A percentile compares a stretch with the other conserved stretches of the same genome.
phyloP scores from a whole-genome alignment of 225 moss, liverwort and hornwort genomes.

The Sphagnum contortum region DNA sequence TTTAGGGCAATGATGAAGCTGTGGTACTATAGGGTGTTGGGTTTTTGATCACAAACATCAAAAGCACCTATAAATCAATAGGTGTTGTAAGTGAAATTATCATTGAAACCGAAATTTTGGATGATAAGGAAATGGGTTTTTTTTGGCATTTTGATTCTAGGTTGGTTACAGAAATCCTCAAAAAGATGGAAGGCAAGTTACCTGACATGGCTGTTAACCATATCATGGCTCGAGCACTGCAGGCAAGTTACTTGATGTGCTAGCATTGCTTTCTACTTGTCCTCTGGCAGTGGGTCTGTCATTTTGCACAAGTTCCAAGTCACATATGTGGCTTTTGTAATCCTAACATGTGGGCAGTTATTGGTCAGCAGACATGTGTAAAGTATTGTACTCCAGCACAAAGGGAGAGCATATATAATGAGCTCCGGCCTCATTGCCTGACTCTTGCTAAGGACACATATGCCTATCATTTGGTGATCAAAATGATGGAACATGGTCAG shows the following conservation, averaged over 20 bases:
- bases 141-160: slow-evolving; percentile 9
- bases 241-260: slow-evolving; percentile 10
- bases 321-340: neutral
- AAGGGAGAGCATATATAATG: slow-evolving; percentile 68
- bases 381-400: slow-evolving; percentile 75
- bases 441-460: slow-evolving; percentile 75
- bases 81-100: too few species aligned
- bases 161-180: slow-evolving; percentile 29
- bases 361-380: slow-evolving; percentile 52
- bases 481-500: slow-evolving; percentile 91
- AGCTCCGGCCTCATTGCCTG: slow-evolving; percentile 88
- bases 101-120: too few species aligned
- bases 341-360: neutral
- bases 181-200: slow-evolving; percentile 43
- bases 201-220: slow-evolving; percentile 32
- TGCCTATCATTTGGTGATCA: slow-evolving; percentile 84
- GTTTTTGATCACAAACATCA: too few species aligned
- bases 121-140: too few species aligned
- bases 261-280: neutral
- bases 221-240: slow-evolving; percentile 33
- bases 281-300: neutral
- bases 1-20: too few species aligned
- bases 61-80: too few species aligned
- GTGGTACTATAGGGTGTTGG: too few species aligned
- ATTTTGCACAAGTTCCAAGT: neutral